Evolutionary conservation across 2,329 filamentous ascomycete species (phyloP).

Genomic region (Fusarium proliferatum): DNA sequence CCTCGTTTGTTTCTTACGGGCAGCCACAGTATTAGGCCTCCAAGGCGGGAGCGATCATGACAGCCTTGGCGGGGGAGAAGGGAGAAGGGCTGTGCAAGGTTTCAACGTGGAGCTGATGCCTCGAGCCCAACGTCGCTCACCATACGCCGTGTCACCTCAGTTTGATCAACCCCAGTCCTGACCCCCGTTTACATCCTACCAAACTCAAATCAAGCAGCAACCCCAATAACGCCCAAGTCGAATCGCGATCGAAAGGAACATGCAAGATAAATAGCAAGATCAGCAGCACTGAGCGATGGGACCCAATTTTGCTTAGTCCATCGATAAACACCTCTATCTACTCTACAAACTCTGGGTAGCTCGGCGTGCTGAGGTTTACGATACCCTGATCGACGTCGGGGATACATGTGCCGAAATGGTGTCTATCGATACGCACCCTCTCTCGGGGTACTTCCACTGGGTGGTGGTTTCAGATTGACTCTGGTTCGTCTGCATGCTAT

Average conservation of each 20-base stretch:
- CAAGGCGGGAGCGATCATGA: rapidly evolving
- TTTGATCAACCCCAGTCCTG: neutral
- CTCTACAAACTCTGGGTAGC: neutral
- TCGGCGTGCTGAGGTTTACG: too few relatives aligned
- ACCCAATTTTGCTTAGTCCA: too few relatives aligned
- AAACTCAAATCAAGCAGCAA: neutral
- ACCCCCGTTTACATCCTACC: neutral
- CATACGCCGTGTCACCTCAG: neutral
- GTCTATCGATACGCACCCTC: neutral
- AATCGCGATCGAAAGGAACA: neutral
- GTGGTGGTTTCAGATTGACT: neutral
- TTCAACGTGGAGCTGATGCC: neutral
- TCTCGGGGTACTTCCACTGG: rapidly evolving
- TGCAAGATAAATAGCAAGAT: neutral
- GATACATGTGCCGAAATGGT: neutral
- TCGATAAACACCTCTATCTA: rapidly evolving
- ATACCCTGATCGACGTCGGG: too few relatives aligned
- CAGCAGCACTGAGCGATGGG: neutral
- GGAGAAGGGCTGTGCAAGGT: too few relatives aligned
- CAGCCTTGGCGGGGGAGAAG: rapidly evolving
- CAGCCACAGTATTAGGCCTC: rapidly evolving
- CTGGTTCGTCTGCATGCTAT: neutral
- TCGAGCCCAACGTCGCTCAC: neutral
- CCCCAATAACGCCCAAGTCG: neutral
- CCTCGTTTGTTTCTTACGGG: neutral